A percentile compares a stretch with the other conserved stretches of the same genome.
phyloP scores from a whole-genome alignment of 495 filamentous ascomycete species.

The Trichocladium uniseriatum region DNA sequence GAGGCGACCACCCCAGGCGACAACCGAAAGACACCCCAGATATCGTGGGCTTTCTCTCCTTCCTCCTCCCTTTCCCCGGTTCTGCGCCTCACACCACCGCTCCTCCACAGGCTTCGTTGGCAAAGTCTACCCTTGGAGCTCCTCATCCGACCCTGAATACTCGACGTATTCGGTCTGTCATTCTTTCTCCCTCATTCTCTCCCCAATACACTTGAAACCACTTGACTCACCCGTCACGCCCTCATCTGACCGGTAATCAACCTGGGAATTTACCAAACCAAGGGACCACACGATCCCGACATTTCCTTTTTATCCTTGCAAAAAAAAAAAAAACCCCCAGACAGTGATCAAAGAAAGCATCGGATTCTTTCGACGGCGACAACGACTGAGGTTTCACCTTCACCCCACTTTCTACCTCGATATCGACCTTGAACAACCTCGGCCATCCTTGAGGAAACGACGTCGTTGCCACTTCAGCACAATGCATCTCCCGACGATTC shows the following conservation, averaged over 20 bases:
- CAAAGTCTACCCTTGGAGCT: slow-evolving; percentile 41
- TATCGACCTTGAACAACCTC: too few species aligned
- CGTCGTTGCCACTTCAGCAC: slow-evolving; percentile 1
- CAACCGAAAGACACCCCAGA: background rate
- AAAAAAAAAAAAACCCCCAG: too few species aligned
- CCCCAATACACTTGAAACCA: too few species aligned
- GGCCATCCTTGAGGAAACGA: too few species aligned
- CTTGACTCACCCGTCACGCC: background rate
- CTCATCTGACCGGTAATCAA: too few species aligned
- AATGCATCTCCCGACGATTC: slow-evolving; percentile 25
- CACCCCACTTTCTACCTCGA: background rate
- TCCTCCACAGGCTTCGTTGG: slow-evolving; percentile 45
- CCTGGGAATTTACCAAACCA: too few species aligned
- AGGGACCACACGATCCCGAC: background rate
- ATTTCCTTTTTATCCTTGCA: too few species aligned
- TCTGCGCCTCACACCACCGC: slow-evolving; percentile 8
- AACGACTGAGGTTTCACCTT: too few species aligned
- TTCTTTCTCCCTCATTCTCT: slow-evolving; percentile 20
- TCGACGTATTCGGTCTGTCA: slow-evolving; percentile 36
- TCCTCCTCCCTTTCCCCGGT: slow-evolving; percentile 5
- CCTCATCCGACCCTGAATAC: slow-evolving; percentile 29
- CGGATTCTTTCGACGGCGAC: too few species aligned
- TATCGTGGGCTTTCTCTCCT: slow-evolving; percentile 10
- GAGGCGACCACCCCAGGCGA: background rate
- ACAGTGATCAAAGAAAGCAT: too few species aligned